Evolutionary conservation across 306 rosid species (phyloP).

Genomic region (peach (Prunus persica)): Prunus_persica_NCBIv2 NC_034013.1:11952001-11952500

Average conservation of each 20-base stretch:
- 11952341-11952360: conserved; percentile 29
- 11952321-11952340: conserved; percentile 68
- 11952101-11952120: conserved; percentile 88
- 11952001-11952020: background rate
- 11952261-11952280: conserved; percentile 87
- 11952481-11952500: conserved; percentile 71
- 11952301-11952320: conserved; percentile 92
- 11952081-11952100: conserved; percentile 98
- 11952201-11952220: conserved; percentile 3
- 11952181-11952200: conserved; percentile 10
- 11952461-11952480: conserved; percentile 60
- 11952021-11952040: conserved; percentile 4
- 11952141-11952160: conserved; percentile 85
- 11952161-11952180: conserved; percentile 17
- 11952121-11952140: conserved; percentile 83
- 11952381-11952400: background rate
- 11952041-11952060: conserved; percentile 15
- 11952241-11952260: conserved; percentile 88
- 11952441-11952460: conserved; percentile 47
- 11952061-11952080: conserved; percentile 76
- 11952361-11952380: conserved; percentile 23
- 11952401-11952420: conserved; percentile 1
- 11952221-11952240: conserved; percentile 98
- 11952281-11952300: conserved; percentile 94
- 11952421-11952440: background rate